Evolutionary conservation across 2,329 filamentous ascomycete genomes (phyloP).

Genomic region (Penicillium sp.): DNA sequence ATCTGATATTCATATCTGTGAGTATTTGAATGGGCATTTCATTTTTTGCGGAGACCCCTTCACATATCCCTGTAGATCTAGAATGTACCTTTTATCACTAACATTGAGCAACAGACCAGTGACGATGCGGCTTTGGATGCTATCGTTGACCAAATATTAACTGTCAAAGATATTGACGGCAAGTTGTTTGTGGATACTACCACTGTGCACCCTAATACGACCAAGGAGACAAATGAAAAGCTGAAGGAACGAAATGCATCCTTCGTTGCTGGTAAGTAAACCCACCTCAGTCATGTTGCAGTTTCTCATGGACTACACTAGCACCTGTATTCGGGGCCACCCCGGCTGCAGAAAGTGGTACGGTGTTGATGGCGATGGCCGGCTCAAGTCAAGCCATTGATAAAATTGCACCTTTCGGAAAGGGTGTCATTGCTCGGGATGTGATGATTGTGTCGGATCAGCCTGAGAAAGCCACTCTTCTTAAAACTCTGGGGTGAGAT

Average conservation of each 20-base stretch:
- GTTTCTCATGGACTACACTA: background rate
- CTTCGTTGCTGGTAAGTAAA: conserved; percentile 5
- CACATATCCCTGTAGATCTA: background rate
- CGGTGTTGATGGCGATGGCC: conserved; percentile 9
- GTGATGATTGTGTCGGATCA: conserved; percentile 13
- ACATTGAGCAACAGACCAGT: background rate
- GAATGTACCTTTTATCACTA: background rate
- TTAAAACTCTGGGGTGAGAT: conserved; percentile 13
- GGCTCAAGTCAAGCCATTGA: conserved; percentile 4
- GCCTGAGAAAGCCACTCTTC: conserved; percentile 12
- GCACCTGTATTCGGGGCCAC: conserved; percentile 15
- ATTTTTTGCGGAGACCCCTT: background rate
- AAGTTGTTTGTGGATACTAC: conserved; percentile 15
- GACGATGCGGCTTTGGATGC: conserved; percentile 1
- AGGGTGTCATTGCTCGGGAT: conserved; percentile 12
- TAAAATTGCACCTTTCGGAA: background rate
- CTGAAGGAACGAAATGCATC: background rate
- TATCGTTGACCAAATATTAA: conserved; percentile 2
- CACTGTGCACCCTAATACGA: conserved; percentile 13
- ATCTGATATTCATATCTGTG: conserved; percentile 14
- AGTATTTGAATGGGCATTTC: background rate
- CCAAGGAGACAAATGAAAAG: background rate
- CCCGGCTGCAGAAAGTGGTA: conserved; percentile 9
- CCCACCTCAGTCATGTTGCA: background rate
- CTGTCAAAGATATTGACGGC: conserved; percentile 1